A percentile compares a stretch with the other conserved stretches of the same genome.
Conservation (phyloP, 1,284 basidiomycete species). For the Ganoderma lingzhi region DNA sequence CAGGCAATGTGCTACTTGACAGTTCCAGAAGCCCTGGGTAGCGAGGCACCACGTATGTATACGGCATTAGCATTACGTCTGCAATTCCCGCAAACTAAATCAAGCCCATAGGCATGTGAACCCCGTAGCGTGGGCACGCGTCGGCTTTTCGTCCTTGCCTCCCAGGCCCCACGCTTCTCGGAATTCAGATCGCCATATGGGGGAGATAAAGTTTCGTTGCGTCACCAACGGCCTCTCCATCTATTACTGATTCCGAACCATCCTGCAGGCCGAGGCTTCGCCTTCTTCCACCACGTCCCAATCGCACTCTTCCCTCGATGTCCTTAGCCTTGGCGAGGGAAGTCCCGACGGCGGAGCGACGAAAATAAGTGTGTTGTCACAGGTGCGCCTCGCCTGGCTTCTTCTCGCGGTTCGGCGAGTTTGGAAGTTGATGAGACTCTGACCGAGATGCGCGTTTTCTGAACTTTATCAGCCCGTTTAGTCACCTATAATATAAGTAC, state of each 20-base stretch:
- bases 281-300: slow-evolving; percentile 4
- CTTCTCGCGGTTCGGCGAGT: background rate
- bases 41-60: background rate
- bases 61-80: background rate
- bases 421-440: background rate
- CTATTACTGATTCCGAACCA: slow-evolving; percentile 1
- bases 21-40: background rate
- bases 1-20: background rate
- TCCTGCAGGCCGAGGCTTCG: background rate
- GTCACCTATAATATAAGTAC: background rate
- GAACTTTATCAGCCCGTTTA: background rate
- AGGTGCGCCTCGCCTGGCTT: background rate
- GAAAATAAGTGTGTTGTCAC: background rate
- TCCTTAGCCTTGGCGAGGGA: background rate
- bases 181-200: background rate
- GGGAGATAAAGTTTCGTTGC: background rate
- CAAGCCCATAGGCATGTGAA: background rate
- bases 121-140: background rate
- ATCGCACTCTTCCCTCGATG: background rate
- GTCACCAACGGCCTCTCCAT: background rate
- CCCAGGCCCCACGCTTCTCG: background rate
- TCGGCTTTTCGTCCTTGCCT: background rate
- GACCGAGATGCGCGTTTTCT: slow-evolving; percentile 1
- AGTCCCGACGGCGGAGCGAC: background rate
- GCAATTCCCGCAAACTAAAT: background rate